These are phyloP conservation scores for Dinochytrium kinnereticum DNA, from an alignment of 371 early-diverging fungal genomes.

Conservation along the genomic window DNA sequence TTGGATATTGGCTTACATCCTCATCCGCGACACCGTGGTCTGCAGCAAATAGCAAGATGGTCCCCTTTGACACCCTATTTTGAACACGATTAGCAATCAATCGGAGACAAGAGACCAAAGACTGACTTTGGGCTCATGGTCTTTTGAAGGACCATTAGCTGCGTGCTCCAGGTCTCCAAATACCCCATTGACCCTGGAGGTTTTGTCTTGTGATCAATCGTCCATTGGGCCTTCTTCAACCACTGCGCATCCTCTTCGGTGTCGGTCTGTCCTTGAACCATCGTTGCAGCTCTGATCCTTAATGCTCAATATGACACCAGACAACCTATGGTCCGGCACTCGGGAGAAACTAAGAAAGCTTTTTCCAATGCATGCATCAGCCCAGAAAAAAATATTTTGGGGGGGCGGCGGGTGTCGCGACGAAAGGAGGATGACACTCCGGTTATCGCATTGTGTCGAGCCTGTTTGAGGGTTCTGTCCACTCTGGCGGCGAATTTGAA, in stretches of 20 bases:
- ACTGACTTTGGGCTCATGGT: conserved; percentile 19
- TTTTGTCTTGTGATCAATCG: conserved; percentile 37
- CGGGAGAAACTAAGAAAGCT: too few relatives aligned
- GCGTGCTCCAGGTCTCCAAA: conserved; percentile 22
- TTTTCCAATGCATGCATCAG: too few relatives aligned
- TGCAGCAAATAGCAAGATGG: conserved; percentile 35
- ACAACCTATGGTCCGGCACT: too few relatives aligned
- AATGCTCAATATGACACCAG: too few relatives aligned
- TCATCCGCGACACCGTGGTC: conserved; percentile 41
- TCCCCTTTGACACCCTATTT: conserved; percentile 13
- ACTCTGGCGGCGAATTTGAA: too few relatives aligned
- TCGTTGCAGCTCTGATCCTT: too few relatives aligned
- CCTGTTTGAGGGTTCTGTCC: too few relatives aligned
- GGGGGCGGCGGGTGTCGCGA: too few relatives aligned
- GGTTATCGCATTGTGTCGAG: too few relatives aligned
- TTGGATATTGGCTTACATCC: conserved; percentile 31
- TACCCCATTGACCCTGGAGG: conserved; percentile 32
- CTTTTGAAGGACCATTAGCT: conserved; percentile 27
- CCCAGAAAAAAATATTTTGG: too few relatives aligned
- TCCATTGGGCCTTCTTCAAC: conserved; percentile 14
- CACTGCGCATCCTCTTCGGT: conserved; percentile 7
- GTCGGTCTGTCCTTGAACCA: background rate
- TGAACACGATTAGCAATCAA: background rate
- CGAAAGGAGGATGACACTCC: too few relatives aligned
- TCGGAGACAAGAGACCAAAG: background rate